A percentile compares a stretch with the other conserved stretches of the same genome.
Conservation (phyloP, 106 monocot species). For the Narthecium ossifragum region DNA sequence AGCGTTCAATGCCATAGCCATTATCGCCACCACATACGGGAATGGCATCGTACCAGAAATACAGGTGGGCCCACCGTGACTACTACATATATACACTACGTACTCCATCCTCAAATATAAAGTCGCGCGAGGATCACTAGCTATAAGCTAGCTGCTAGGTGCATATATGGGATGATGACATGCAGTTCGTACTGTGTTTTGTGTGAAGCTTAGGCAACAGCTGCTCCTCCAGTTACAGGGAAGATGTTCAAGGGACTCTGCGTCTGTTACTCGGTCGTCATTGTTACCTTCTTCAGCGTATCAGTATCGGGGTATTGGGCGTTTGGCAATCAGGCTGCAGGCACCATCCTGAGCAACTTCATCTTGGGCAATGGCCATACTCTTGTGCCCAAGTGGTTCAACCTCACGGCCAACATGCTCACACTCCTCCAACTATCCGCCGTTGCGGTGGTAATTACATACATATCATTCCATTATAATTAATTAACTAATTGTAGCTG, state of each 20-base stretch:
- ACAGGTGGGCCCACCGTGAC: neutral
- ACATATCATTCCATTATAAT: too few species aligned
- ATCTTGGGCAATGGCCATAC: too few species aligned
- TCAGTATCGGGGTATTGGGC: slow-evolving; percentile 86
- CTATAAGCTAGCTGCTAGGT: too few species aligned
- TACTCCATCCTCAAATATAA: too few species aligned
- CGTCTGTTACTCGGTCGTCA: slow-evolving; percentile 66
- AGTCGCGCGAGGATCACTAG: too few species aligned
- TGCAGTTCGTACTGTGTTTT: too few species aligned
- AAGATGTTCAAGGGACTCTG: slow-evolving; percentile 97
- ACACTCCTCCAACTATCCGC: slow-evolving; percentile 82
- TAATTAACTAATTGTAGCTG: too few species aligned
- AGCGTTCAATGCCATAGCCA: slow-evolving; percentile 10
- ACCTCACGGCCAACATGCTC: slow-evolving; percentile 50
- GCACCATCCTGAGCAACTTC: too few species aligned
- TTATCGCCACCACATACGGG: slow-evolving; percentile 17
- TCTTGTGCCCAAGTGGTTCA: slow-evolving; percentile 62
- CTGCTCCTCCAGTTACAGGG: slow-evolving; percentile 66
- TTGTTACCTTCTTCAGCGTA: slow-evolving; percentile 68
- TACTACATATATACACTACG: too few species aligned
- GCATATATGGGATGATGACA: too few species aligned
- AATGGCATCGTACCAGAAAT: slow-evolving; percentile 20
- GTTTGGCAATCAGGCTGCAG: slow-evolving; percentile 68
- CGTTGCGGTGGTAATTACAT: slow-evolving; percentile 63
- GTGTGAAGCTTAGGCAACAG: slow-evolving; percentile 74